These are phyloP conservation scores for Mycena rosella DNA, from an alignment of 768 basidiomycete genomes.

Conservation along the genomic window DNA sequence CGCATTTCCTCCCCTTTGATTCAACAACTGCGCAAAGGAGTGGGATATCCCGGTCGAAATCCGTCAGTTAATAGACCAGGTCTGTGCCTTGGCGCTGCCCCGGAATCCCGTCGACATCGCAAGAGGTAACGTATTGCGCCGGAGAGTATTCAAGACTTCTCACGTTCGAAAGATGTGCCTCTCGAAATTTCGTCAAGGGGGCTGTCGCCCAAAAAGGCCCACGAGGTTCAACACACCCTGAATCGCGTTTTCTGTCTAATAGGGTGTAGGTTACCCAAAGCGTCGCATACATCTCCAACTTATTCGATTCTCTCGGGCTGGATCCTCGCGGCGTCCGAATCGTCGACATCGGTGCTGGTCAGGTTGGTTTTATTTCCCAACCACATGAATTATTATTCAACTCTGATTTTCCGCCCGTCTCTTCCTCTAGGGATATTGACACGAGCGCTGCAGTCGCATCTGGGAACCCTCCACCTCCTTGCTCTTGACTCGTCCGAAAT, in stretches of 20 bases:
- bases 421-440: conserved; percentile 70
- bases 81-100: conserved; percentile 20
- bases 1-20: background rate
- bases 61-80: conserved; percentile 25
- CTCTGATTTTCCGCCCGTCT: background rate
- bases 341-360: conserved; percentile 83
- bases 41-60: conserved; percentile 25
- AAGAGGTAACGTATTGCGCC: conserved; percentile 5
- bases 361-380: conserved; percentile 53
- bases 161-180: conserved; percentile 14
- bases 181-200: conserved; percentile 47
- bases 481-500: conserved; percentile 74
- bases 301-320: conserved; percentile 48
- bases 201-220: conserved; percentile 83
- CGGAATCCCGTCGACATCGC: conserved; percentile 14
- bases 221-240: conserved; percentile 55
- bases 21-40: conserved; percentile 5
- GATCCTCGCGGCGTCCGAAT: conserved; percentile 51
- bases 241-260: conserved; percentile 1
- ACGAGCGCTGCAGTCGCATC: conserved; percentile 55
- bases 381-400: conserved; percentile 5
- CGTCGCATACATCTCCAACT: conserved; percentile 62
- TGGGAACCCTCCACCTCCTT: conserved; percentile 61
- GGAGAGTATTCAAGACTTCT: background rate
- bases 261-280: conserved; percentile 63